These are phyloP conservation scores for Beauveria medogensis DNA, from an alignment of 2,329 filamentous ascomycete genomes.

Conservation along the genomic window DNA sequence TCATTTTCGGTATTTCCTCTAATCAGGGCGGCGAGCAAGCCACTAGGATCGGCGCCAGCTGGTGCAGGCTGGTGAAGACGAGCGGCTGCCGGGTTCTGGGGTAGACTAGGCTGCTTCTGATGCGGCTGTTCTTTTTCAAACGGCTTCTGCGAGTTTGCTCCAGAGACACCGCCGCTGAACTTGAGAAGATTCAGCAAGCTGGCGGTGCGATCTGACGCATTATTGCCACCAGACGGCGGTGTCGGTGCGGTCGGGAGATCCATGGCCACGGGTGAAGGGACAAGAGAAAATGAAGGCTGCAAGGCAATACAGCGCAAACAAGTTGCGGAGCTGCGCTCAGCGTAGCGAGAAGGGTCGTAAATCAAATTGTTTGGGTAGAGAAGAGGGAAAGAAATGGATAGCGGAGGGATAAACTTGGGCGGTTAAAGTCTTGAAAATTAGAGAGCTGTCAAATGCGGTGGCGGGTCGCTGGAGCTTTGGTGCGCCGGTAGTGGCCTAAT, in stretches of 20 bases:
- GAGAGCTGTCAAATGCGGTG: slow-evolving; percentile 7
- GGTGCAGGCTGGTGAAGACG: slow-evolving; percentile 51
- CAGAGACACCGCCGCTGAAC: slow-evolving; percentile 38
- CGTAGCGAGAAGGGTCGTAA: slow-evolving; percentile 1
- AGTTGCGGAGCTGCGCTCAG: slow-evolving; percentile 11
- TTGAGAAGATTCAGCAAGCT: slow-evolving; percentile 55
- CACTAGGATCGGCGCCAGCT: slow-evolving; percentile 46
- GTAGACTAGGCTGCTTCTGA: slow-evolving; percentile 12
- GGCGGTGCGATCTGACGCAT: slow-evolving; percentile 40
- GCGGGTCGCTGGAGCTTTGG: slow-evolving; percentile 2
- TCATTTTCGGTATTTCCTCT: slow-evolving; percentile 46
- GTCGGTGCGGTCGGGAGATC: slow-evolving; percentile 45
- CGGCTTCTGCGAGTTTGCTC: slow-evolving; percentile 19
- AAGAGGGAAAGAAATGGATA: neutral
- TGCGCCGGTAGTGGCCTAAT: neutral
- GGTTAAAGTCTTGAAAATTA: slow-evolving; percentile 6
- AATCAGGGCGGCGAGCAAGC: slow-evolving; percentile 53
- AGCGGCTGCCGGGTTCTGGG: slow-evolving; percentile 22
- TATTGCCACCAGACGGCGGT: slow-evolving; percentile 29
- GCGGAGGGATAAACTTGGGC: slow-evolving; percentile 9
- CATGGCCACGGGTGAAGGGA: slow-evolving; percentile 16
- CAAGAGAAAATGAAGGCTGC: slow-evolving; percentile 5
- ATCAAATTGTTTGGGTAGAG: neutral
- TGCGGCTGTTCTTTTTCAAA: slow-evolving; percentile 12
- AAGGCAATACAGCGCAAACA: slow-evolving; percentile 9